phyloP scores from a whole-genome alignment of 164 flowering plant species.

The Stephania cephalantha region DNA sequence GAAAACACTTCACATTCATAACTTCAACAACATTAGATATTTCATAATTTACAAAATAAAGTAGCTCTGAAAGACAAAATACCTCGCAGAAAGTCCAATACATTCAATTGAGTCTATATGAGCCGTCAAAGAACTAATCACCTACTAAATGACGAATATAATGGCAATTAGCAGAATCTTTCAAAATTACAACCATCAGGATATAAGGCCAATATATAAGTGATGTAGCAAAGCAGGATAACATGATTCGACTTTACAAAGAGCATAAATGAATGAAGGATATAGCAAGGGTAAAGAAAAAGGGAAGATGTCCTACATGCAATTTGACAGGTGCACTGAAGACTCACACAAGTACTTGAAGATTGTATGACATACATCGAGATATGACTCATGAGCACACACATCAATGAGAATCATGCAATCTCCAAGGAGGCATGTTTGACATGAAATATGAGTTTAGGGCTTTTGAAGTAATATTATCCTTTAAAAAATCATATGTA shows the following conservation, averaged over 20 bases:
- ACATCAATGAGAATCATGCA: too few relatives aligned
- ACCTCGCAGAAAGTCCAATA: constrained; percentile 59
- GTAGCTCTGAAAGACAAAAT: constrained; percentile 6
- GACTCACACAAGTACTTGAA: too few relatives aligned
- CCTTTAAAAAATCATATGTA: too few relatives aligned
- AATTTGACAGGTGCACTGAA: neutral
- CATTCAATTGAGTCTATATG: constrained; percentile 88
- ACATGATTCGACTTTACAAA: neutral
- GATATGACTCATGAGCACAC: too few relatives aligned
- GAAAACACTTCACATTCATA: neutral
- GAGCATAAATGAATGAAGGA: neutral
- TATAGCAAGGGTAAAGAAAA: neutral
- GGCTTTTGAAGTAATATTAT: too few relatives aligned
- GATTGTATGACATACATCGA: too few relatives aligned
- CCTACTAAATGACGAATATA: constrained; percentile 34
- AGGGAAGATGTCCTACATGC: neutral
- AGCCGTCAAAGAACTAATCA: constrained; percentile 58
- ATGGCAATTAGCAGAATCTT: neutral
- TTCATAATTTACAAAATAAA: neutral
- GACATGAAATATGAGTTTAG: too few relatives aligned
- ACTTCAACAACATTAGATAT: neutral
- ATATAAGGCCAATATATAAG: neutral
- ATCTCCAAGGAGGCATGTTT: too few relatives aligned
- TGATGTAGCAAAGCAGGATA: neutral
- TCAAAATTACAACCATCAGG: neutral